Conservation (phyloP, 345 rosid genomes). For the Camelina neglecta region DNA sequence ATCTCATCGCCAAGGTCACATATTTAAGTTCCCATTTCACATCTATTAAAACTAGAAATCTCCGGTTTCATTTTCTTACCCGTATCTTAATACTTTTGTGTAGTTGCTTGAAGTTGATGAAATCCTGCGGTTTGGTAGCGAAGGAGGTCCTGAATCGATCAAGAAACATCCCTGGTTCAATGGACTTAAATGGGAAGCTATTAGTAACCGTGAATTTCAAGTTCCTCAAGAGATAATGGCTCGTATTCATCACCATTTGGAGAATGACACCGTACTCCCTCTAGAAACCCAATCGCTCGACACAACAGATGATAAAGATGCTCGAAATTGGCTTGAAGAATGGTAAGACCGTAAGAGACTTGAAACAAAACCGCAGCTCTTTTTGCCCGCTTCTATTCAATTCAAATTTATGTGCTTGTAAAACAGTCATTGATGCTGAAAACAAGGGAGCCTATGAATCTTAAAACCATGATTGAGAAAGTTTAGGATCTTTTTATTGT, state of each 20-base stretch:
- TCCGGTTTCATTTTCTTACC: conserved; percentile 8
- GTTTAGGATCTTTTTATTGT: conserved; percentile 30
- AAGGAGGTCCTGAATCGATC: conserved; percentile 62
- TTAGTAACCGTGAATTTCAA: conserved; percentile 53
- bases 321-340: conserved; percentile 77
- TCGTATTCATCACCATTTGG: conserved; percentile 58
- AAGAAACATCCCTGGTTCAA: conserved; percentile 81
- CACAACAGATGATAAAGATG: conserved; percentile 54
- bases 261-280: conserved; percentile 44
- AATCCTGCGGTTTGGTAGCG: conserved; percentile 68
- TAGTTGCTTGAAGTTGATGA: conserved; percentile 88
- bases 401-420: conserved; percentile 21
- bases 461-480: conserved; percentile 32
- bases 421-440: conserved; percentile 32
- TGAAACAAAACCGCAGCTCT: conserved; percentile 14
- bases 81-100: conserved; percentile 1
- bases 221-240: conserved; percentile 66
- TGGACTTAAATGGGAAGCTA: conserved; percentile 65
- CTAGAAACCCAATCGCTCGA: conserved; percentile 50
- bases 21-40: conserved; percentile 22
- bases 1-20: conserved; percentile 78
- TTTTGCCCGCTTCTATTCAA: background rate
- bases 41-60: conserved; percentile 8
- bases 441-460: conserved; percentile 33
- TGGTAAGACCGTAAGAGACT: conserved; percentile 69